Conservation (phyloP, 2,329 filamentous ascomycete species). For the Xylaria sp. region DNA sequence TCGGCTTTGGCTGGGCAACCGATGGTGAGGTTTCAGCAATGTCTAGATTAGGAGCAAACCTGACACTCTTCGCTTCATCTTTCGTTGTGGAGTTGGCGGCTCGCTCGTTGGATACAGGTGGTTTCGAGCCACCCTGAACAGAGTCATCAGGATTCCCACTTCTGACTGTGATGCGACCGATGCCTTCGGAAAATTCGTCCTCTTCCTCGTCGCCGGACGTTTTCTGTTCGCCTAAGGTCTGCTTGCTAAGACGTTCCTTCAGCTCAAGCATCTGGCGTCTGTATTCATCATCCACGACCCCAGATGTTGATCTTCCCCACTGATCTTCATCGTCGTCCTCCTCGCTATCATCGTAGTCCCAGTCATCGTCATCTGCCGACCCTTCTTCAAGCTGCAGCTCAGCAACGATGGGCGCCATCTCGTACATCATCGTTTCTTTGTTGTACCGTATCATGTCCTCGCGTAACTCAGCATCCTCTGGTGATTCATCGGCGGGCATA, state of each 20-base stretch:
- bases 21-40: slow-evolving; percentile 46
- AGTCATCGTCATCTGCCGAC: slow-evolving; percentile 64
- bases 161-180: slow-evolving; percentile 52
- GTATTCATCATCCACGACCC: slow-evolving; percentile 77
- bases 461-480: slow-evolving; percentile 82
- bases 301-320: slow-evolving; percentile 76
- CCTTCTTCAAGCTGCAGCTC: slow-evolving; percentile 86
- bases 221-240: slow-evolving; percentile 51
- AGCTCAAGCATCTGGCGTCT: slow-evolving; percentile 85
- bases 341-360: slow-evolving; percentile 62
- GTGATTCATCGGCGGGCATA: slow-evolving; percentile 77
- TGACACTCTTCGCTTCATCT: slow-evolving; percentile 44
- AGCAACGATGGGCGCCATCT: slow-evolving; percentile 91
- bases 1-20: slow-evolving; percentile 38
- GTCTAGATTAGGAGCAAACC: slow-evolving; percentile 47
- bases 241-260: slow-evolving; percentile 71
- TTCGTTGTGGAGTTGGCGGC: slow-evolving; percentile 6
- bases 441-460: slow-evolving; percentile 92
- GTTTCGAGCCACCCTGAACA: slow-evolving; percentile 6
- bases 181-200: slow-evolving; percentile 52
- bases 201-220: slow-evolving; percentile 55
- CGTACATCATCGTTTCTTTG: slow-evolving; percentile 66
- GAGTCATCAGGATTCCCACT: slow-evolving; percentile 41
- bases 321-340: slow-evolving; percentile 73
- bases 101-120: slow-evolving; percentile 41